A percentile compares a stretch with the other conserved stretches of the same genome.
Evolutionary conservation across 805 yeast genomes (phyloP).

Genomic region (Danielozyma ontarioensis): DNA sequence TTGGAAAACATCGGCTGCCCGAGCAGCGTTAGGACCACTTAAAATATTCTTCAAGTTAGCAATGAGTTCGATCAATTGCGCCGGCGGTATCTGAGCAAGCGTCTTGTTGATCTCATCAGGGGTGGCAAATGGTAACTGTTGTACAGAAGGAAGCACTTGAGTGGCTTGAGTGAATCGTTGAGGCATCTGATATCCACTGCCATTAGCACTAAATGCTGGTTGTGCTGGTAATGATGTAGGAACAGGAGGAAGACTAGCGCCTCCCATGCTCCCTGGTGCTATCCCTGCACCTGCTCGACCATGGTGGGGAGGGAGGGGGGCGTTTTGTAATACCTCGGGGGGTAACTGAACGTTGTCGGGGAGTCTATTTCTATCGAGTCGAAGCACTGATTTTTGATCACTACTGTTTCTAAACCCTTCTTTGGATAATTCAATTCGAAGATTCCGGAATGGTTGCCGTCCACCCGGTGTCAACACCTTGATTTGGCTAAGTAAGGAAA

Average conservation of each 20-base stretch:
- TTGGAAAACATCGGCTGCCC: conserved; percentile 50
- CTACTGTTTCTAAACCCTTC: conserved; percentile 43
- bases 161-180: conserved; percentile 50
- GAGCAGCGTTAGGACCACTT: conserved; percentile 42
- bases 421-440: conserved; percentile 56
- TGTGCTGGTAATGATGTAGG: conserved; percentile 3
- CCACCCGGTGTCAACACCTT: conserved; percentile 25
- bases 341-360: conserved; percentile 60
- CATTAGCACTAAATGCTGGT: neutral
- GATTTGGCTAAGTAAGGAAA: conserved; percentile 39
- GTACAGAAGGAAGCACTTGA: conserved; percentile 47
- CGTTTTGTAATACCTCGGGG: conserved; percentile 31
- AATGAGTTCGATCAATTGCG: conserved; percentile 62
- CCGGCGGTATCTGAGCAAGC: conserved; percentile 62
- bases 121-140: conserved; percentile 39
- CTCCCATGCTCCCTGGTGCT: neutral
- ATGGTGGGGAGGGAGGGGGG: conserved; percentile 1
- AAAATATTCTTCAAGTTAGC: conserved; percentile 59
- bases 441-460: conserved; percentile 28
- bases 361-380: conserved; percentile 39
- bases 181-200: conserved; percentile 30
- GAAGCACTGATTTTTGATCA: conserved; percentile 38
- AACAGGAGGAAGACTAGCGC: conserved; percentile 1
- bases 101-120: conserved; percentile 59
- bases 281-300: neutral